Percentiles rank a stretch among this genome's conserved stretches.
phyloP scores from a whole-genome alignment of 192 early-diverging fungal species.

The Mortierella hygrophila region DNA sequence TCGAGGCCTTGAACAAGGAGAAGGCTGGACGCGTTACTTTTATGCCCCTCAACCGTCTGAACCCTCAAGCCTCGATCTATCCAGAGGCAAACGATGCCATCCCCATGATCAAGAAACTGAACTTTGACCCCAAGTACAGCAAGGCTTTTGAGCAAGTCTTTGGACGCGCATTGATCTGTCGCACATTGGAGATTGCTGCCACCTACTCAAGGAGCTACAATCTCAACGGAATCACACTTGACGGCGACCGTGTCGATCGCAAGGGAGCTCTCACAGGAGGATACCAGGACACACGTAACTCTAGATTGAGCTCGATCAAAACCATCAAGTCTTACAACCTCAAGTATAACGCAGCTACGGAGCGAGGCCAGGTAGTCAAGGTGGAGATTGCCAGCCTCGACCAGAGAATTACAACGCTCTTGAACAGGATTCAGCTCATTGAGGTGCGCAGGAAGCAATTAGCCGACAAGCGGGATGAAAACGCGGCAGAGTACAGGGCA shows the following conservation, averaged over 20 bases:
- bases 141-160: conserved; percentile 93
- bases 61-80: conserved; percentile 68
- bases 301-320: conserved; percentile 82
- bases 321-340: conserved; percentile 64
- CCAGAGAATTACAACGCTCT: conserved; percentile 70
- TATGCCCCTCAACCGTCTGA: conserved; percentile 94
- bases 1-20: conserved; percentile 70
- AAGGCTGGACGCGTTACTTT: conserved; percentile 91
- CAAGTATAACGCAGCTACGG: conserved; percentile 59
- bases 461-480: conserved; percentile 68
- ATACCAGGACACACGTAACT: conserved; percentile 78
- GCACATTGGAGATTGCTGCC: conserved; percentile 83
- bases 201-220: conserved; percentile 82
- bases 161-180: conserved; percentile 90
- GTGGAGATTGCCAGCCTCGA: conserved; percentile 68
- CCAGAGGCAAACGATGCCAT: conserved; percentile 81
- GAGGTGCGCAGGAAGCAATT: conserved; percentile 65
- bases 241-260: conserved; percentile 93
- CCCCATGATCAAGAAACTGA: conserved; percentile 84
- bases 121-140: conserved; percentile 75
- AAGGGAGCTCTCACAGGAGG: conserved; percentile 96
- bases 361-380: conserved; percentile 60
- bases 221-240: conserved; percentile 89
- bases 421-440: conserved; percentile 70
- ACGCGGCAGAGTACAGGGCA: conserved; percentile 67